These are phyloP conservation scores for Gleditsia sinensis DNA, from an alignment of 306 rosid species.

Conservation along the genomic window DNA sequence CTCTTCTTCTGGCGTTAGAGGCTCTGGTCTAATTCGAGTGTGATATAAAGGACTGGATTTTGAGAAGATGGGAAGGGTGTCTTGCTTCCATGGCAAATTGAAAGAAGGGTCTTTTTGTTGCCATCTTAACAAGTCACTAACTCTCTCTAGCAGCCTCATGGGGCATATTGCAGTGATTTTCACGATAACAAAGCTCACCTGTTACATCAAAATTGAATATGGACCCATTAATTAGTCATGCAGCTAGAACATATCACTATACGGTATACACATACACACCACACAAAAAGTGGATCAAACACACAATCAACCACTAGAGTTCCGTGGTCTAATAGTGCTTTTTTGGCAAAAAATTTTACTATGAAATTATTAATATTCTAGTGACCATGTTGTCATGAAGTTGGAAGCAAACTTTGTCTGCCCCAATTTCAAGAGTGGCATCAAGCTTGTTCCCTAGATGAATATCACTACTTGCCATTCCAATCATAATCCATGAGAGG, in stretches of 20 bases:
- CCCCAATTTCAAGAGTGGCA: not conserved
- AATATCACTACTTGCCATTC: not conserved
- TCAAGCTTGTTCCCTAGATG: not conserved
- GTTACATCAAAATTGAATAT: not conserved
- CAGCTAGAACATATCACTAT: too few species aligned
- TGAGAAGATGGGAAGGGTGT: slow-evolving; percentile 68
- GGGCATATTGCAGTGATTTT: slow-evolving; percentile 94
- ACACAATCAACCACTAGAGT: slow-evolving; percentile 36
- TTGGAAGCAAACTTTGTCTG: not conserved
- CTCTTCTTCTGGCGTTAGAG: slow-evolving; percentile 68
- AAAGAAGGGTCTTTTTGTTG: slow-evolving; percentile 67
- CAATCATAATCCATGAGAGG: not conserved
- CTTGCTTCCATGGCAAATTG: slow-evolving; percentile 75
- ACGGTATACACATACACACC: too few species aligned
- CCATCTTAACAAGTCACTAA: slow-evolving; percentile 89
- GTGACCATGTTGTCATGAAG: too few species aligned
- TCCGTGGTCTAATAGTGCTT: slow-evolving; percentile 24
- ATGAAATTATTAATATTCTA: too few species aligned
- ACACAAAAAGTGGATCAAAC: not conserved
- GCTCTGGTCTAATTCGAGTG: slow-evolving; percentile 57
- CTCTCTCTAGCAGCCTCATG: slow-evolving; percentile 57
- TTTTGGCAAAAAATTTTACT: not conserved
- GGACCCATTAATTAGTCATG: slow-evolving; percentile 34
- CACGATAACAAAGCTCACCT: slow-evolving; percentile 72
- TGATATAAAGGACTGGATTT: slow-evolving; percentile 74